A percentile compares a stretch with the other conserved stretches of the same genome.
These are phyloP conservation scores for Margaritispora aquatica DNA, from an alignment of 495 filamentous ascomycete species.

Conservation along the genomic window DNA sequence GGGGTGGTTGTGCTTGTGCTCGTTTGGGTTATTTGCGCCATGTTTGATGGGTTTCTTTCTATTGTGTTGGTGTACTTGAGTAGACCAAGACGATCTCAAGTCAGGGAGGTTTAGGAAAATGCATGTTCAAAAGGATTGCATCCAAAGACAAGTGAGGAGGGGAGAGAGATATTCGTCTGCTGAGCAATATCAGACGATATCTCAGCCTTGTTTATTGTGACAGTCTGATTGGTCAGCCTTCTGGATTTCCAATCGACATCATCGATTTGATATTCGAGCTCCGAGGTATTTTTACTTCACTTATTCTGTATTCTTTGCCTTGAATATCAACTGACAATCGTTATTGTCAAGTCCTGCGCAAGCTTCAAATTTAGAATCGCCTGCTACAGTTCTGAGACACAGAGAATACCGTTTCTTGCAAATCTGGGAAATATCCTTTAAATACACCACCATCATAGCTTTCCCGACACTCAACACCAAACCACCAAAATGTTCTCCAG, in stretches of 20 bases:
- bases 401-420: no score
- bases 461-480: neutral
- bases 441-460: no score
- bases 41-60: neutral
- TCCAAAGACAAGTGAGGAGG: neutral
- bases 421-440: no score
- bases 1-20: neutral
- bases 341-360: no score
- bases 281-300: neutral
- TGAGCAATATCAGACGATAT: neutral
- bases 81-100: neutral
- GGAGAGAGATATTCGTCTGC: no score
- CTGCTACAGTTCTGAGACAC: no score
- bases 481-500: conserved; percentile 19
- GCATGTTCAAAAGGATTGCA: neutral
- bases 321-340: no score
- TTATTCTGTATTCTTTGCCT: no score
- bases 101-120: neutral
- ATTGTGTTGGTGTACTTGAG: neutral
- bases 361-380: no score
- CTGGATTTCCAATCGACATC: neutral
- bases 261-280: neutral
- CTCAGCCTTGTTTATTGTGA: conserved; percentile 14
- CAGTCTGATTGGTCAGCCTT: conserved; percentile 21
- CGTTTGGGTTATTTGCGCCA: neutral